phyloP scores from a whole-genome alignment of 2,329 filamentous ascomycete genomes.

The Magnaporthiopsis rhizophila region DNA sequence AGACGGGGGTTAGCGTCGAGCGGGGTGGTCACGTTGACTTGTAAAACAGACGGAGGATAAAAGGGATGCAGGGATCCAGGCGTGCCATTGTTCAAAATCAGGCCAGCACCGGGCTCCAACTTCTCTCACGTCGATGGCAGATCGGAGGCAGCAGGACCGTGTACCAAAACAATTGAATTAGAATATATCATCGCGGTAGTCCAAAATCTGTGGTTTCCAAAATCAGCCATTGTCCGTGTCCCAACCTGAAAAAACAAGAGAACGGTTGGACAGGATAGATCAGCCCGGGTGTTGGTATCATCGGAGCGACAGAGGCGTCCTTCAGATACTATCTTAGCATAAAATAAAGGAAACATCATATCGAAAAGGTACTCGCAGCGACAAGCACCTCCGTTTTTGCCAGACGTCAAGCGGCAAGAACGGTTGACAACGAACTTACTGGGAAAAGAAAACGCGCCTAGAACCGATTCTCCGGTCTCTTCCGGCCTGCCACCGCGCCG shows the following conservation, averaged over 20 bases:
- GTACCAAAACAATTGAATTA: not conserved
- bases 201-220: not conserved
- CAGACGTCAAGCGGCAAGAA: not conserved
- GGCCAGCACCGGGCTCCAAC: not conserved
- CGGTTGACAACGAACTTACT: not conserved
- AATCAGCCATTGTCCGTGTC: not conserved
- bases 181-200: not conserved
- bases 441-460: conserved; percentile 14
- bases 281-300: conserved; percentile 1
- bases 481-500: conserved; percentile 29
- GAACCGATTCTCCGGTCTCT: conserved; percentile 30
- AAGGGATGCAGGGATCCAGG: not conserved
- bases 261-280: not conserved
- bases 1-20: no score
- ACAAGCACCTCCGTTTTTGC: not conserved
- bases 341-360: conserved; percentile 7
- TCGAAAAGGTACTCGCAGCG: not conserved
- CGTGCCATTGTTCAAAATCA: not conserved
- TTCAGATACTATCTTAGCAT: conserved; percentile 7
- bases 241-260: not conserved
- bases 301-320: not conserved
- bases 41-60: not conserved
- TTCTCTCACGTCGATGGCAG: not conserved
- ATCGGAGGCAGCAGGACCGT: not conserved
- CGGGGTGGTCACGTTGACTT: no score